These are phyloP conservation scores for Mercurialis annua DNA, from an alignment of 345 rosid genomes.

Conservation along the genomic window DNA sequence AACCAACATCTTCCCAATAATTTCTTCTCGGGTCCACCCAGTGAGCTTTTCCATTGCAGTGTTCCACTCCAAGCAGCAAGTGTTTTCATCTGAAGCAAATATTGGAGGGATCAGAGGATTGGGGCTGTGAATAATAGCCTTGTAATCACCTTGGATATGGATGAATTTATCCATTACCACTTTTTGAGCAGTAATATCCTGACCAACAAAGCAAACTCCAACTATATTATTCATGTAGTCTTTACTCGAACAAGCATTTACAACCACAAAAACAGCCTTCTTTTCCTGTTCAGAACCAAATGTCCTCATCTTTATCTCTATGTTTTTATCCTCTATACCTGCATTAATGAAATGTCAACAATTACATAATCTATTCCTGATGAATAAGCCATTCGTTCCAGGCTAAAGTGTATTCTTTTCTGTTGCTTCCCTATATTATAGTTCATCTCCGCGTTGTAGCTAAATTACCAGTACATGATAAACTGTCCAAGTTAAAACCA, in stretches of 20 bases:
- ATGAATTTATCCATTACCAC: slow-evolving; percentile 93
- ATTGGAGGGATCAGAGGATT: slow-evolving; percentile 94
- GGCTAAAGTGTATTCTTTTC: background rate
- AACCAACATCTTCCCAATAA: slow-evolving; percentile 83
- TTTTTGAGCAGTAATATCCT: slow-evolving; percentile 88
- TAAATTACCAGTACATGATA: slow-evolving; percentile 1
- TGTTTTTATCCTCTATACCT: slow-evolving; percentile 89
- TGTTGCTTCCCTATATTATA: background rate
- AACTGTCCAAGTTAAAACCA: background rate
- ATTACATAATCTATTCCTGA: background rate
- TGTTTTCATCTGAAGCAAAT: slow-evolving; percentile 88
- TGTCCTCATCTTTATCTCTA: slow-evolving; percentile 85
- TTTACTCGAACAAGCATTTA: slow-evolving; percentile 92
- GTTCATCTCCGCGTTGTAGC: background rate
- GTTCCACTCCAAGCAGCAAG: slow-evolving; percentile 95
- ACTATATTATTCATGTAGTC: slow-evolving; percentile 83
- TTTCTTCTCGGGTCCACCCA: slow-evolving; percentile 61
- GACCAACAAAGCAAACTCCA: slow-evolving; percentile 94
- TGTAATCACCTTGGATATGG: slow-evolving; percentile 88
- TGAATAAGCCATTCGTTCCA: slow-evolving; percentile 1
- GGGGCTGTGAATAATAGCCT: slow-evolving; percentile 88
- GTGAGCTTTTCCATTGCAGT: slow-evolving; percentile 97
- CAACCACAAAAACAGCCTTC: slow-evolving; percentile 77
- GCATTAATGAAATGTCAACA: slow-evolving; percentile 25
- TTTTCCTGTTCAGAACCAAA: slow-evolving; percentile 53